A percentile compares a stretch with the other conserved stretches of the same genome.
Evolutionary conservation across 1,139 yeast species (phyloP).

Genomic region (Keqinozyma sinolaborantium): DNA sequence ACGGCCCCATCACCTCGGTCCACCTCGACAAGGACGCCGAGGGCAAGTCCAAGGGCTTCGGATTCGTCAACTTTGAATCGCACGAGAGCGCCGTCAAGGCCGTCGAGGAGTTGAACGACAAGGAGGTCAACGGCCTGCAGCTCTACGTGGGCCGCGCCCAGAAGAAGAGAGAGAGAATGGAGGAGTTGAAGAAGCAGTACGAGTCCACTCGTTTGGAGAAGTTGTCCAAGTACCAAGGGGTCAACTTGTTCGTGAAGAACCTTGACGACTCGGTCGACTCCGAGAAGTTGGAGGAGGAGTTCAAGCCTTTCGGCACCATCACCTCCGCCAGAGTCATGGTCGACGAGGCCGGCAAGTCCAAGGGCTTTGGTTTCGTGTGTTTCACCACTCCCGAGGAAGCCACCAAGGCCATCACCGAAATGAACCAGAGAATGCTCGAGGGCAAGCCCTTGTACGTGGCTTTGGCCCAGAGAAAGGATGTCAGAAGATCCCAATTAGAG

Average conservation of each 20-base stretch:
- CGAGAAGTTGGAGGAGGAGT: constrained; percentile 88
- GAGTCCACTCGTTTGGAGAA: constrained; percentile 92
- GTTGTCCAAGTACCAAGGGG: constrained; percentile 94
- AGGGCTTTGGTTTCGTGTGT: constrained; percentile 98
- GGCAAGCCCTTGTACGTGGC: constrained; percentile 98
- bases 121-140: constrained; percentile 79
- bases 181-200: constrained; percentile 93
- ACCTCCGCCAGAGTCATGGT: constrained; percentile 97
- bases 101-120: constrained; percentile 87
- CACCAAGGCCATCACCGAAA: constrained; percentile 95
- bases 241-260: constrained; percentile 94
- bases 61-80: constrained; percentile 85
- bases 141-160: constrained; percentile 98
- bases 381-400: constrained; percentile 99
- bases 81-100: constrained; percentile 91
- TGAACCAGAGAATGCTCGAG: constrained; percentile 95
- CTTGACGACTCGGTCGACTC: constrained; percentile 91
- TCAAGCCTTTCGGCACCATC: constrained; percentile 89
- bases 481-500: constrained; percentile 94
- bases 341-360: constrained; percentile 91
- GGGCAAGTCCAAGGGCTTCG: constrained; percentile 94
- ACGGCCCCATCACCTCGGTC: constrained; percentile 83
- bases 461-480: constrained; percentile 98
- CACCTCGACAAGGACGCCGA: constrained; percentile 79
- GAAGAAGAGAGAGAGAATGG: constrained; percentile 97